Evolutionary conservation across 1,284 basidiomycete genomes (phyloP).

Genomic region (Stygiomarasmius scandens): DNA sequence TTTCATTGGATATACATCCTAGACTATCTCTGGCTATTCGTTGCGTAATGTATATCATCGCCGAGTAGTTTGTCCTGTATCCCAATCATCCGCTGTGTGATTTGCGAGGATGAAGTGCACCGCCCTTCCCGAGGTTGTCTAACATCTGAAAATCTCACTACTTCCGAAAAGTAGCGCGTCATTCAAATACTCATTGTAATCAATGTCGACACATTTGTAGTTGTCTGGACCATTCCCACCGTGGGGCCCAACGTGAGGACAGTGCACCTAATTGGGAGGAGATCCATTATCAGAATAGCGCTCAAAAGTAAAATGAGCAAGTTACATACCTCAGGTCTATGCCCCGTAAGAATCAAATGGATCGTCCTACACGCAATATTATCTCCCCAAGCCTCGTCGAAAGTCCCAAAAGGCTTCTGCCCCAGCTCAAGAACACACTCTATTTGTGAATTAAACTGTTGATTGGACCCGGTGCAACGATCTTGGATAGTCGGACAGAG

Average conservation of each 20-base stretch:
- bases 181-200: background rate
- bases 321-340: conserved; percentile 5
- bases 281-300: background rate
- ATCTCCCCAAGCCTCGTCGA: conserved; percentile 14
- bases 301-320: background rate
- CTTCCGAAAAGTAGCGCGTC: background rate
- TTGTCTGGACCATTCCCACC: background rate
- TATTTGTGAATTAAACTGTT: background rate
- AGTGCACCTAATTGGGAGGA: conserved; percentile 1
- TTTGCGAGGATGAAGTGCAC: too few relatives aligned
- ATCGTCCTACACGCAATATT: conserved; percentile 11
- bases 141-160: too few relatives aligned
- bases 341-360: conserved; percentile 8
- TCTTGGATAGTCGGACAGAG: background rate
- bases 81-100: too few relatives aligned
- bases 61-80: too few relatives aligned
- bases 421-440: conserved; percentile 1
- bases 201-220: background rate
- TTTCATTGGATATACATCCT: too few relatives aligned
- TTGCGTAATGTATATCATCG: too few relatives aligned
- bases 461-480: conserved; percentile 5
- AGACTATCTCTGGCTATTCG: too few relatives aligned
- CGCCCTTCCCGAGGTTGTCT: too few relatives aligned
- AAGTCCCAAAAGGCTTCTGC: conserved; percentile 3
- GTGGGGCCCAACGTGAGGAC: conserved; percentile 10